These are phyloP conservation scores for Cajanus cajan DNA, from an alignment of 306 rosid genomes.

Conservation along the genomic window DNA sequence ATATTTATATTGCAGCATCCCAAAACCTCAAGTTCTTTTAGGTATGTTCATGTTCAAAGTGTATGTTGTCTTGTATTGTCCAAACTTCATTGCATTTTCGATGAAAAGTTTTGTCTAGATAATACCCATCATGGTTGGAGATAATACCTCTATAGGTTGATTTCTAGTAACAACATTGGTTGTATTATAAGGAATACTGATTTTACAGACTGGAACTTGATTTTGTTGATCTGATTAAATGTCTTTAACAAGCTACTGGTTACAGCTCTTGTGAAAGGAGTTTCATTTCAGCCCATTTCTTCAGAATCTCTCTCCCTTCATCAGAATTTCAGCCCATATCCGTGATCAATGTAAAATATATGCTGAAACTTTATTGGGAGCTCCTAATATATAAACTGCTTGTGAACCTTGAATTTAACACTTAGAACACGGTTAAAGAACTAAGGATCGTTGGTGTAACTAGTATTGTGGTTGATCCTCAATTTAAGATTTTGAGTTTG, in stretches of 20 bases:
- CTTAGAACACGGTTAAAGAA: neutral
- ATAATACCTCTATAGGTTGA: neutral
- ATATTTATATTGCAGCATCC: neutral
- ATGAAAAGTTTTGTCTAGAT: neutral
- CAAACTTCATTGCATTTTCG: neutral
- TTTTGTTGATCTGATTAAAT: neutral
- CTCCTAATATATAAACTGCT: neutral
- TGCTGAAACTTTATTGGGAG: neutral
- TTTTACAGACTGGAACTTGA: neutral
- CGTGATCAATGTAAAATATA: neutral
- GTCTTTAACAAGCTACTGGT: neutral
- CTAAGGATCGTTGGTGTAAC: too few species aligned
- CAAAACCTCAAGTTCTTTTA: neutral
- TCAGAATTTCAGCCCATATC: too few species aligned
- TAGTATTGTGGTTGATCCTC: too few species aligned
- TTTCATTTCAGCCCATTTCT: neutral
- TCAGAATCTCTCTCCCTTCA: neutral
- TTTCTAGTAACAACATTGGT: neutral
- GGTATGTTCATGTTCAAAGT: neutral
- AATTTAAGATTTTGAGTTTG: too few species aligned
- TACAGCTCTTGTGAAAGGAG: neutral
- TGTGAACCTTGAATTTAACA: neutral
- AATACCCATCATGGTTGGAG: neutral
- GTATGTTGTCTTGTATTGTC: constrained; percentile 6
- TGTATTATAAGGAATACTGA: neutral